Base-by-base conservation (phyloP, 2,329 filamentous ascomycete species). In the Sporothrix protearum region DNA sequence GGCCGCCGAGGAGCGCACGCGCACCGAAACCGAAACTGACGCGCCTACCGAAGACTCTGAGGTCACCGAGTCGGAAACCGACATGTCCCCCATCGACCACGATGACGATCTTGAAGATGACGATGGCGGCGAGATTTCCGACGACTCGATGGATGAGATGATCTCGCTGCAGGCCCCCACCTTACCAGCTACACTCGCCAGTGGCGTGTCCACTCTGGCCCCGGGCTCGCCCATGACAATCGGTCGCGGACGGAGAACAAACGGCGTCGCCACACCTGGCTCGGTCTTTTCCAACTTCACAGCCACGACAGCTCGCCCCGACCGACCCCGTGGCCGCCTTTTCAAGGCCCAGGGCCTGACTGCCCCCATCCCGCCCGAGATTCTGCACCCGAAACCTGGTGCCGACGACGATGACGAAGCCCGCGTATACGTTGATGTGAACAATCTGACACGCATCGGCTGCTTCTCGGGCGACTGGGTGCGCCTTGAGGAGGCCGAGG, bases 381-480 rank as follows among this genome's bases (percentile, higher is more conserved):
- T 96, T 1, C 83, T 99, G 1, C 91, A 98, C 75, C 96, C 96
- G 0, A 94, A 92, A 75, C 95, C 96, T 2, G 83, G 82, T 1
- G 80, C 85, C 0, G 87, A 89, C 33, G 94, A 97, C 73, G 96
- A 99, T 73, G 94, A 97, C 75, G 91, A 96, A 76, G 90, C 93
- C 1, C 89, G 96, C 64, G 87, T 98, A 1, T 99, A 95, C 77
- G 94, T 99, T 5, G 94, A 97, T 76, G 91, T 96, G 8, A 90
- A 88, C 71, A 92, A 93, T 0, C 82, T 99, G 25, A 91, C 93
- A 16, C 94, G 94, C 76, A 91, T 99, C 70, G 94, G 95, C 19
- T 98, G 95, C 80, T 99, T 99, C 78, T 98, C 95, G 0, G 96
- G 96, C 39, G 96, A 99, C 78, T 99, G 96, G 96, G 93, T 97